Conservation (phyloP, 345 rosid genomes). For the Kernera saxatilis region DNA sequence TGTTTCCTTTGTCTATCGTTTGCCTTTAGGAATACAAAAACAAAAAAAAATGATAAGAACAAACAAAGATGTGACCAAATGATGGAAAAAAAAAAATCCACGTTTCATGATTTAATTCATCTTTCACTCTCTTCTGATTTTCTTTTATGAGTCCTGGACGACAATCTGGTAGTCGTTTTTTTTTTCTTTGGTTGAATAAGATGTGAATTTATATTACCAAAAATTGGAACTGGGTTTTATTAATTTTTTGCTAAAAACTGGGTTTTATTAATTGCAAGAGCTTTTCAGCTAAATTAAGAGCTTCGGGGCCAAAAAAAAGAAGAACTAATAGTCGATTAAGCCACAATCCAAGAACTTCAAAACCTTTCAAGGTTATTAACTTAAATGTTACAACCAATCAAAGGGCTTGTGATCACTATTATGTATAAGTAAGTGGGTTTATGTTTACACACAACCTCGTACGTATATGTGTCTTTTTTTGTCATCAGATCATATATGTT, state of each 20-base stretch:
- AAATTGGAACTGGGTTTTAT: too few species aligned
- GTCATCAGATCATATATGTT: background rate
- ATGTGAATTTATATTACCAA: too few species aligned
- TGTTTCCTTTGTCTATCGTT: background rate
- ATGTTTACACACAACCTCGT: background rate
- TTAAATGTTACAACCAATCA: background rate
- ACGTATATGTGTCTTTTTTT: background rate
- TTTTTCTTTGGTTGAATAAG: too few species aligned
- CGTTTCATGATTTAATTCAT: background rate
- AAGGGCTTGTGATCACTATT: background rate
- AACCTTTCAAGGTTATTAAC: background rate
- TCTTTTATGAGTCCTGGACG: background rate
- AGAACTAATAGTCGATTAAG: background rate
- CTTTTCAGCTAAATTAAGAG: too few species aligned
- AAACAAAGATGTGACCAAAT: background rate
- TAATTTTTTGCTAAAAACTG: too few species aligned
- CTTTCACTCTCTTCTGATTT: background rate
- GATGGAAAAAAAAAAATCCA: background rate
- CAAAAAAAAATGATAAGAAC: background rate
- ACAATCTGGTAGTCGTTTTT: too few species aligned
- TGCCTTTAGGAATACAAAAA: background rate
- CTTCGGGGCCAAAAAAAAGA: too few species aligned
- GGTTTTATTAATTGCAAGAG: too few species aligned
- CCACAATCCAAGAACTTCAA: background rate
- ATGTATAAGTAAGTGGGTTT: background rate